A percentile compares a stretch with the other conserved stretches of the same genome.
These are phyloP conservation scores for Euphorbia corollata DNA, from an alignment of 441 rosid species.

Conservation along the genomic window DNA sequence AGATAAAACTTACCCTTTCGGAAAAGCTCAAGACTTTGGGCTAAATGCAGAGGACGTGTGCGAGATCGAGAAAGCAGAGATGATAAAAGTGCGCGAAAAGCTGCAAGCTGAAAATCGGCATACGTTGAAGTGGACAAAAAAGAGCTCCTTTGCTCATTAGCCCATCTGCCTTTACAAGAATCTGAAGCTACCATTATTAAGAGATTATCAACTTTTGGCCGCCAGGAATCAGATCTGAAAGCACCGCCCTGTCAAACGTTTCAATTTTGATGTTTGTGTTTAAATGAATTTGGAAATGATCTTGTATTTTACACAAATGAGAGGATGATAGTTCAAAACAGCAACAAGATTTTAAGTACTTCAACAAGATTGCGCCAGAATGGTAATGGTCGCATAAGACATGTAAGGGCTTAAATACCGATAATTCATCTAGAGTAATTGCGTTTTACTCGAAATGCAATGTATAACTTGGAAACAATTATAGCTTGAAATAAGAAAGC, in stretches of 20 bases:
- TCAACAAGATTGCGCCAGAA: background rate
- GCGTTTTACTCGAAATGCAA: background rate
- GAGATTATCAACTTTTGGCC: conserved; percentile 51
- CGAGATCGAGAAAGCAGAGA: conserved; percentile 68
- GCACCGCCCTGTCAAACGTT: conserved; percentile 54
- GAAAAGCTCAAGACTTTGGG: conserved; percentile 64
- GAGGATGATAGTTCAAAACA: background rate
- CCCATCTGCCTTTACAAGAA: conserved; percentile 49
- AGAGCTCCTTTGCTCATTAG: conserved; percentile 32
- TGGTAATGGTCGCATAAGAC: background rate
- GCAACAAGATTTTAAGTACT: background rate
- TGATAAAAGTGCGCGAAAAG: conserved; percentile 60
- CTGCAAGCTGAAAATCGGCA: conserved; percentile 64
- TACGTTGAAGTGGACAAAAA: conserved; percentile 24
- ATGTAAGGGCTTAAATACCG: background rate
- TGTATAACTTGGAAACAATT: background rate
- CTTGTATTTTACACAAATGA: background rate
- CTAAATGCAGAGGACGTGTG: conserved; percentile 49
- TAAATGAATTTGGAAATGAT: background rate
- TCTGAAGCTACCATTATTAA: conserved; percentile 46
- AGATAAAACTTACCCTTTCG: conserved; percentile 45
- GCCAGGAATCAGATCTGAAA: conserved; percentile 57
- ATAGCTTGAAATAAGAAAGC: background rate
- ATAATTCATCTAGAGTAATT: background rate
- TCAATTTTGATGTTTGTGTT: background rate